These are phyloP conservation scores for Pascua guehoae DNA, from an alignment of 1,284 basidiomycete genomes.

Conservation along the genomic window DNA sequence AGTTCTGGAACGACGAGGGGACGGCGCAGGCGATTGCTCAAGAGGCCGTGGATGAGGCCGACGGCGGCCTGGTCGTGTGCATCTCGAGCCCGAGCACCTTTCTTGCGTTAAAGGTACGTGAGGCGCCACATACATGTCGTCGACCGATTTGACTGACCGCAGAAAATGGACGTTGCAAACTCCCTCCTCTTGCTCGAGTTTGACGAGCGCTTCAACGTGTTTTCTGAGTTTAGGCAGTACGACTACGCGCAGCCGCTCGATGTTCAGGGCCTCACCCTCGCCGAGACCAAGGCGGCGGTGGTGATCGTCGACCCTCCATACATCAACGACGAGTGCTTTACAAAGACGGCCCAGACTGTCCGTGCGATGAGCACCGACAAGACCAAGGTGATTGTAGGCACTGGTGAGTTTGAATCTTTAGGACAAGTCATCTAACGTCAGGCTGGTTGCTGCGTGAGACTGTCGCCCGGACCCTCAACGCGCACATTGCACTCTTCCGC, in stretches of 20 bases:
- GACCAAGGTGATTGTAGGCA: constrained; percentile 7
- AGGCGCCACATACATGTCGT: no score
- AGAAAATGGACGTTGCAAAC: constrained; percentile 14
- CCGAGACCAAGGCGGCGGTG: constrained; percentile 2
- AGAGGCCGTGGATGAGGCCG: constrained; percentile 4
- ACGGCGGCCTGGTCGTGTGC: constrained; percentile 6
- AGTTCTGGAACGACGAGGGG: constrained; percentile 16
- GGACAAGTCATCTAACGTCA: neutral
- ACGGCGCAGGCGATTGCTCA: constrained; percentile 3
- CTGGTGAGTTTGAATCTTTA: neutral
- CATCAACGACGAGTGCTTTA: constrained; percentile 7
- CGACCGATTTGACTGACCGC: neutral
- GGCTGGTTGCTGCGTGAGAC: constrained; percentile 9
- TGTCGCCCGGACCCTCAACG: neutral
- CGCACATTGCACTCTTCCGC: constrained; percentile 6
- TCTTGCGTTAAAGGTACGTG: constrained; percentile 10
- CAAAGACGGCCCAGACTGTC: constrained; percentile 5
- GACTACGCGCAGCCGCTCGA: constrained; percentile 9
- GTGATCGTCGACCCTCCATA: constrained; percentile 13
- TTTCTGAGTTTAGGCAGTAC: constrained; percentile 13
- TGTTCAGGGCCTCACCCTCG: neutral
- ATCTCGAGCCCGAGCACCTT: constrained; percentile 9
- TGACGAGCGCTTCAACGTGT: constrained; percentile 14
- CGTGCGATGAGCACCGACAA: neutral
- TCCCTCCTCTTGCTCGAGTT: constrained; percentile 13